Evolutionary conservation across 495 filamentous ascomycete species (phyloP), one percentile per base, ranked within the genome.

Genomic region (Antarctomyces pellizariae): DNA sequence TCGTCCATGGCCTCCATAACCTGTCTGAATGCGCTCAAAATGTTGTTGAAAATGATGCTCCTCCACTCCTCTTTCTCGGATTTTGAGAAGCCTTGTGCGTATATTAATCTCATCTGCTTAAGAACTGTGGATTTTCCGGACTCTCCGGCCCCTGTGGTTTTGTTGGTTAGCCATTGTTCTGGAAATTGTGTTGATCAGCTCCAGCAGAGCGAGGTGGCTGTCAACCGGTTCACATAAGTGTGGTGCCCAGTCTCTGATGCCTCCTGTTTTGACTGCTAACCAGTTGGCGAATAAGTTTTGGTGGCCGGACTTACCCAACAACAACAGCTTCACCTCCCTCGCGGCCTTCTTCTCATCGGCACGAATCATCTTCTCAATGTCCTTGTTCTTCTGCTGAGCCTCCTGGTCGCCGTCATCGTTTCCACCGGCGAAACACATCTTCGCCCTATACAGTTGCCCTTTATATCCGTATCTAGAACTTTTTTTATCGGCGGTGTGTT

Each of bases 61-160:
- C 84, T 76, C 50, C 78, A 90, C 52, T 91, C 80, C 36, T 83
- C 68, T 37, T 84, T 75, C 48, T 97, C 86, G 36, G 68, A 72
- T 37, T 83, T 70, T 22, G 75, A 77, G 48, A 93, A 95, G 12
- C 89, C 86, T 45, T 78, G 66, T 21, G 79, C 72, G 44, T 97
- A 83, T 39, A 97, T 95, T 49, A 97, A 71, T 43, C 84, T 82
- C 86, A 97, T 97, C 59, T 97, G 86, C 56, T 97, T 97, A 28
- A 97, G 64, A 33, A 97, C 83, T 4, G 86, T 97, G 5, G 86
- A 97, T 47, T 97, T 97, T 22, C 86, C 86, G 16, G 80, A 91
- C 54, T 97, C 86, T 41, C 86, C 86, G 41, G 86, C 86, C 46
- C 86, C 86, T 95, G 47, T 32, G 25, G 18, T 29, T 23, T 26